A percentile compares a stretch with the other conserved stretches of the same genome.
phyloP scores from a whole-genome alignment of 176 grass and related monocot species.

The Secale cereale region DNA sequence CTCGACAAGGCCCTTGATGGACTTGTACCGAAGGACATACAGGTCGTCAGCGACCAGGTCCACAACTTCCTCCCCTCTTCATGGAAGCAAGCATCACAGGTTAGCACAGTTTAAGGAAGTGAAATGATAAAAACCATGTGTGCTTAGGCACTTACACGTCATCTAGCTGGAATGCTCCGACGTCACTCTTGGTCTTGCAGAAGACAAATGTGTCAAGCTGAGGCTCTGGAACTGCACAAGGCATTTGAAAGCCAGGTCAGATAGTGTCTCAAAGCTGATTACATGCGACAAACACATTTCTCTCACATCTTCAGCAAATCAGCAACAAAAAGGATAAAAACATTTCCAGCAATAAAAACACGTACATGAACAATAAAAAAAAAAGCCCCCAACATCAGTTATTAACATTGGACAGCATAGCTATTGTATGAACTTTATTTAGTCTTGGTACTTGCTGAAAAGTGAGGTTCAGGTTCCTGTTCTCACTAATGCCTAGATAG shows the following conservation, averaged over 20 bases:
- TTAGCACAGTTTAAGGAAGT: background rate
- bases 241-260: background rate
- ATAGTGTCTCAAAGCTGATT: background rate
- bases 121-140: background rate
- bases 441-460: background rate
- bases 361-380: background rate
- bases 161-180: conserved; percentile 96
- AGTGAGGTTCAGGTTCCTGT: too few species aligned
- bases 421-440: background rate
- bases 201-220: conserved; percentile 90
- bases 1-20: conserved; percentile 75
- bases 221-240: conserved; percentile 67
- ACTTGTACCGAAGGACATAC: conserved; percentile 94
- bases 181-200: conserved; percentile 83
- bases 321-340: background rate
- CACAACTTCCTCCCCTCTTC: conserved; percentile 87
- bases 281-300: background rate
- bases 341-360: background rate
- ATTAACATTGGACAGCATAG: conserved; percentile 1
- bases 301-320: background rate
- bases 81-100: conserved; percentile 14
- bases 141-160: conserved; percentile 53
- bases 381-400: background rate
- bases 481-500: background rate
- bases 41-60: conserved; percentile 87